Evolutionary conservation across 2,329 filamentous ascomycete species (phyloP).

Genomic region (Drechslerella stenobrocha): DNA sequence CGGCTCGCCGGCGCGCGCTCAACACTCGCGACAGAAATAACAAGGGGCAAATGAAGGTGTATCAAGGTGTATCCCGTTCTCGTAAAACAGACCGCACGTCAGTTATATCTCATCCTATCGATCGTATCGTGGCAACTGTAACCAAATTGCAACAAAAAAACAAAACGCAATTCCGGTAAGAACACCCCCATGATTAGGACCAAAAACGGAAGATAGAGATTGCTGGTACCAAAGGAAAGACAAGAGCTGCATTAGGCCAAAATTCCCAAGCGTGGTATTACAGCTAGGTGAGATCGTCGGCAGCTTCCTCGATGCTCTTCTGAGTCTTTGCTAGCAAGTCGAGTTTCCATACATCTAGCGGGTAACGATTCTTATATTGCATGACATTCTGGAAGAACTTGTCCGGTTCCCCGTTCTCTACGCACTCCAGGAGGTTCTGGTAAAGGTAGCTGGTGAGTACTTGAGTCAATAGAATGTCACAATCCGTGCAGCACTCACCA

Average conservation of each 20-base stretch:
- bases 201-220: neutral
- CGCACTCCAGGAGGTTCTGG: conserved; percentile 70
- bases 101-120: neutral
- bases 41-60: conserved; percentile 32
- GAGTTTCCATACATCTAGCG: conserved; percentile 89
- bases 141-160: conserved; percentile 17
- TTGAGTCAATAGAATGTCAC: neutral
- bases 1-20: too few relatives aligned
- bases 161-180: conserved; percentile 18
- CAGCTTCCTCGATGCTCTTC: conserved; percentile 62
- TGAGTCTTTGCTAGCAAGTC: conserved; percentile 20
- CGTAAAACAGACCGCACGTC: too few relatives aligned
- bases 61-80: neutral
- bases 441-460: neutral
- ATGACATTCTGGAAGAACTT: conserved; percentile 82
- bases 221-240: neutral
- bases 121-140: conserved; percentile 14
- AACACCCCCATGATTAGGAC: conserved; percentile 28
- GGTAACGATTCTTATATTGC: conserved; percentile 87
- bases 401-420: conserved; percentile 79
- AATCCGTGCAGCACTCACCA: conserved; percentile 51
- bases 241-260: neutral
- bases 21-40: conserved; percentile 47
- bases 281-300: conserved; percentile 73
- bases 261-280: conserved; percentile 49